Conservation (phyloP, 805 yeast genomes). For the Blastobotrys parvus region DNA sequence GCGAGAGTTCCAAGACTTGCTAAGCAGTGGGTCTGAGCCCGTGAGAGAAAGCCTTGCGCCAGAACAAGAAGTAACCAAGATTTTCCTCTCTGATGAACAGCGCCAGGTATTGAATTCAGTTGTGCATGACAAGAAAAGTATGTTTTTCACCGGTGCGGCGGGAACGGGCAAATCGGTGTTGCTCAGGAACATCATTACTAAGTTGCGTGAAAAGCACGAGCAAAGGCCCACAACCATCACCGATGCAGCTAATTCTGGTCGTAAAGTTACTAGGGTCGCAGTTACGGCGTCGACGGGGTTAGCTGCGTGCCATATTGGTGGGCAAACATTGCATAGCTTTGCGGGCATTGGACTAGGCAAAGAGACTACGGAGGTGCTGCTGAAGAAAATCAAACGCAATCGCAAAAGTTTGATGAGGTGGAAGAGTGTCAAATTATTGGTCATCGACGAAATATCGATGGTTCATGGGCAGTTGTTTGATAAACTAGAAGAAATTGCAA, state of each 20-base stretch:
- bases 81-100: conserved; percentile 40
- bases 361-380: conserved; percentile 39
- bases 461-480: conserved; percentile 71
- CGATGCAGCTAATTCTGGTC: conserved; percentile 1
- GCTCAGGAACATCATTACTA: conserved; percentile 56
- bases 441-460: conserved; percentile 94
- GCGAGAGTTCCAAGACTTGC: neutral
- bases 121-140: conserved; percentile 45
- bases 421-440: conserved; percentile 59
- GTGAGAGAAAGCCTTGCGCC: neutral
- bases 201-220: conserved; percentile 38
- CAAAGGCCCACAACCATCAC: conserved; percentile 23
- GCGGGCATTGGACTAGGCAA: conserved; percentile 79
- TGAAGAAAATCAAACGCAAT: conserved; percentile 41
- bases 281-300: conserved; percentile 94
- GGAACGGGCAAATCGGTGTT: conserved; percentile 96
- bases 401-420: conserved; percentile 44
- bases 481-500: conserved; percentile 65
- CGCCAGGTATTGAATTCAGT: conserved; percentile 54
- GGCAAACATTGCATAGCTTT: conserved; percentile 77
- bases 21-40: neutral
- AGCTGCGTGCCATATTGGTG: conserved; percentile 92
- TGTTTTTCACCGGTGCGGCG: conserved; percentile 95
- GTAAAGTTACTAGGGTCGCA: conserved; percentile 41
- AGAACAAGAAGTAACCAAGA: conserved; percentile 6